These are phyloP conservation scores for Trichoderma sp. DNA, from an alignment of 2,329 filamentous ascomycete genomes.

Conservation along the genomic window DNA sequence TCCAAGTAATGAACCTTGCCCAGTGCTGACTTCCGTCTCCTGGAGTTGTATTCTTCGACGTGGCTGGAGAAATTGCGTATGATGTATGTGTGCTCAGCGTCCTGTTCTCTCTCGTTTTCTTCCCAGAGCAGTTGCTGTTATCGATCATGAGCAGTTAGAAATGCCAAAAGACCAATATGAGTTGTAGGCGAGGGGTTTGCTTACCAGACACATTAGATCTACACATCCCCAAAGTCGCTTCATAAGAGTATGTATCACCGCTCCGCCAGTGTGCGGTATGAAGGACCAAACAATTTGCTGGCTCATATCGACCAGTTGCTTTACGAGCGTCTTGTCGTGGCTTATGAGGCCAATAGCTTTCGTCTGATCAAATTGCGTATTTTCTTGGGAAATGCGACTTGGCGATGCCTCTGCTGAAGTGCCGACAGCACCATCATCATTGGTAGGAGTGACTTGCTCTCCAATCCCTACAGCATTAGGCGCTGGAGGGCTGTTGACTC, in stretches of 20 bases:
- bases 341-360: not conserved
- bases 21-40: not conserved
- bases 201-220: slow-evolving; percentile 14
- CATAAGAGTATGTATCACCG: not conserved
- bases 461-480: not conserved
- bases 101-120: not conserved
- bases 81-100: not conserved
- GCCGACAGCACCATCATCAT: not conserved
- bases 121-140: slow-evolving; percentile 4
- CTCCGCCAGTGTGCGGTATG: not conserved
- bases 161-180: not conserved
- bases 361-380: not conserved
- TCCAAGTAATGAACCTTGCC: not conserved
- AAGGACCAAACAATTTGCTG: slow-evolving; percentile 21
- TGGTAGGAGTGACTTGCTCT: not conserved
- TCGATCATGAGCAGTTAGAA: not conserved
- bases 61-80: not conserved
- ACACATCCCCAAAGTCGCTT: slow-evolving; percentile 17
- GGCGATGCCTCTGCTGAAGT: not conserved
- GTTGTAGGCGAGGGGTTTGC: not conserved
- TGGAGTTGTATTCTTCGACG: not conserved
- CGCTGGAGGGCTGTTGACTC: not conserved
- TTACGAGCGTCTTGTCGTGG: slow-evolving; percentile 8
- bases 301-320: not conserved
- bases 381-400: not conserved